Evolutionary conservation across 2,329 filamentous ascomycete genomes (phyloP).

Genomic region (Sclerotinia sclerotiorum): DNA sequence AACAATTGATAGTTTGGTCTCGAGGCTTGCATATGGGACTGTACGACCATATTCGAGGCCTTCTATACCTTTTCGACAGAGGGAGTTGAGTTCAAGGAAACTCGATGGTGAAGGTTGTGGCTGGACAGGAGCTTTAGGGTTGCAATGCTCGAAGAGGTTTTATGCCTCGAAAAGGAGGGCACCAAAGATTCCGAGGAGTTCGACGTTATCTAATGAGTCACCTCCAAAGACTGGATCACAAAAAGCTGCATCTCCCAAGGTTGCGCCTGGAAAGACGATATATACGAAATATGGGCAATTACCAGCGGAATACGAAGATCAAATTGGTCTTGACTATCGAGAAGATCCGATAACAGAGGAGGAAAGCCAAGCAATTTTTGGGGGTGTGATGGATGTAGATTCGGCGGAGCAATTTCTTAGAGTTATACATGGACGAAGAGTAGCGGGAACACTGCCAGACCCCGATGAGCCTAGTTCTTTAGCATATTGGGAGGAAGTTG

Average conservation of each 20-base stretch:
- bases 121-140: background rate
- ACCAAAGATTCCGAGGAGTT: background rate
- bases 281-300: constrained; percentile 58
- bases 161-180: constrained; percentile 6
- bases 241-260: constrained; percentile 21
- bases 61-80: background rate
- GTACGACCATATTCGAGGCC: constrained; percentile 28
- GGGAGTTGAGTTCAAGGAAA: background rate
- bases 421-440: constrained; percentile 61
- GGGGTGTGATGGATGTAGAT: constrained; percentile 46
- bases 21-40: constrained; percentile 30
- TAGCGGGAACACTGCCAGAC: constrained; percentile 63
- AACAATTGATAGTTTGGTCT: constrained; percentile 31
- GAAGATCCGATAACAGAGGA: constrained; percentile 49
- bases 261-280: constrained; percentile 32
- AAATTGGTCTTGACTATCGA: constrained; percentile 54
- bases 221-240: constrained; percentile 23
- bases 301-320: constrained; percentile 57
- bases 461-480: constrained; percentile 45
- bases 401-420: constrained; percentile 55
- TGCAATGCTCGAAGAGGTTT: constrained; percentile 22
- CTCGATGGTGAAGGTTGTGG: background rate
- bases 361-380: constrained; percentile 53
- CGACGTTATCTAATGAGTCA: background rate
- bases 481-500: constrained; percentile 31